Conservation (phyloP, 768 basidiomycete genomes). For the Lepiota venenata region DNA sequence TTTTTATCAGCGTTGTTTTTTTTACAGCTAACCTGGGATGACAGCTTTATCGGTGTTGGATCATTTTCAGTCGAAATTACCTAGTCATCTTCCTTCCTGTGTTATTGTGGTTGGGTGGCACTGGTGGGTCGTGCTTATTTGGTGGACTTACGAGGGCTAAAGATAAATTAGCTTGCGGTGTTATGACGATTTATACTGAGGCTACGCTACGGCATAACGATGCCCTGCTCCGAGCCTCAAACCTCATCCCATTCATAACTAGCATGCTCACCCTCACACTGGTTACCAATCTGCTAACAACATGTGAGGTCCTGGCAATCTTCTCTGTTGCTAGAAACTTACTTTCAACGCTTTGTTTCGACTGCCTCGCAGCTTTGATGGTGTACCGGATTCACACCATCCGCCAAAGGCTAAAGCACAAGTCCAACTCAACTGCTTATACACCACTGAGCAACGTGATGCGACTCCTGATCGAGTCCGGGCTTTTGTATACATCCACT, state of each 20-base stretch:
- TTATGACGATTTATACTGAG: slow-evolving; percentile 29
- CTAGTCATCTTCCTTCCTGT: slow-evolving; percentile 25
- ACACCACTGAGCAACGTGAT: slow-evolving; percentile 27
- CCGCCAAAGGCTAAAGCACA: slow-evolving; percentile 21
- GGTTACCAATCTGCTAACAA: slow-evolving; percentile 34
- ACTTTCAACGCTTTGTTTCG: not conserved
- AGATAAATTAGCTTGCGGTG: slow-evolving; percentile 25
- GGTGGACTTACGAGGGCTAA: not conserved
- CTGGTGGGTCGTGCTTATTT: slow-evolving; percentile 20
- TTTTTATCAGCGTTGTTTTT: not conserved
- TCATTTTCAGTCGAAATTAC: slow-evolving; percentile 31
- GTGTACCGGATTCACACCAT: slow-evolving; percentile 35
- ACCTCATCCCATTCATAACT: slow-evolving; percentile 34
- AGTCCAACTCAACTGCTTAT: slow-evolving; percentile 15
- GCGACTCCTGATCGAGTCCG: slow-evolving; percentile 36
- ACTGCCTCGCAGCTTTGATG: slow-evolving; percentile 28
- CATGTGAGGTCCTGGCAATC: slow-evolving; percentile 23
- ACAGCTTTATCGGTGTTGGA: slow-evolving; percentile 37
- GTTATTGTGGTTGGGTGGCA: slow-evolving; percentile 33
- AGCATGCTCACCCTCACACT: slow-evolving; percentile 35
- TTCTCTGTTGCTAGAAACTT: not conserved
- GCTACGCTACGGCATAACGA: slow-evolving; percentile 20
- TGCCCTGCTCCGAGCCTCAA: slow-evolving; percentile 24
- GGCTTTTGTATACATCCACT: slow-evolving; percentile 33
- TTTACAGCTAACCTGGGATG: not conserved